Evolutionary conservation across 225 moss, liverwort and hornwort genomes (phyloP).

Genomic region (Straminergon stramineum): DNA sequence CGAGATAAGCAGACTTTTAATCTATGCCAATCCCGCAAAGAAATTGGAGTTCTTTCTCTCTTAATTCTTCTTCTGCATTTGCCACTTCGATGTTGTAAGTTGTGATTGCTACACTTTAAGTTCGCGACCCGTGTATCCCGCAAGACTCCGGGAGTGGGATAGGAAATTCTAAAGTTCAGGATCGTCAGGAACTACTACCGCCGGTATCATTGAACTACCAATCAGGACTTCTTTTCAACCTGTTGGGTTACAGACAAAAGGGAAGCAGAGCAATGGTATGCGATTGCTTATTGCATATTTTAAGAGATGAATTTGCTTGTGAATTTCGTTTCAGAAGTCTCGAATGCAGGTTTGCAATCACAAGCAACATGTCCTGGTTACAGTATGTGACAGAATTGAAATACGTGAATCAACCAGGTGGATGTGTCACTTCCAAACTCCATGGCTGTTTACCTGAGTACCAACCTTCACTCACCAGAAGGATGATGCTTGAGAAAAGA

Average conservation of each 20-base stretch:
- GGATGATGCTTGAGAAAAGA: background rate
- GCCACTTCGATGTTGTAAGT: background rate
- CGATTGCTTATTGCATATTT: background rate
- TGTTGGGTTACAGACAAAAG: background rate
- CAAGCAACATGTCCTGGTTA: background rate
- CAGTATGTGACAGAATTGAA: too few relatives aligned
- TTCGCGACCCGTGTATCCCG: background rate
- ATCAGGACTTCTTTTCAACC: background rate
- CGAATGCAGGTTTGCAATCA: background rate
- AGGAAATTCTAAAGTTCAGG: background rate
- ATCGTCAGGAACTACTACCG: background rate
- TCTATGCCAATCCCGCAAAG: background rate
- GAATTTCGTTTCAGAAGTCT: background rate
- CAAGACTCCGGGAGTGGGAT: background rate
- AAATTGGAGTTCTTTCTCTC: background rate
- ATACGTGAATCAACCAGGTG: background rate
- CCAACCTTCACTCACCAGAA: background rate
- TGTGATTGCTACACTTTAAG: background rate
- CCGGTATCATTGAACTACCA: accelerated
- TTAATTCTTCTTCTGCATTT: background rate
- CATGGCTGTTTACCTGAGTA: background rate
- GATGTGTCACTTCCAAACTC: background rate
- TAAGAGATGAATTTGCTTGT: background rate
- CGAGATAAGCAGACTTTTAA: background rate
- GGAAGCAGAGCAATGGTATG: background rate